Percentiles rank a stretch among this genome's conserved stretches.
phyloP scores from a whole-genome alignment of 148 eudicot species.

The Arbutus unedo region DNA sequence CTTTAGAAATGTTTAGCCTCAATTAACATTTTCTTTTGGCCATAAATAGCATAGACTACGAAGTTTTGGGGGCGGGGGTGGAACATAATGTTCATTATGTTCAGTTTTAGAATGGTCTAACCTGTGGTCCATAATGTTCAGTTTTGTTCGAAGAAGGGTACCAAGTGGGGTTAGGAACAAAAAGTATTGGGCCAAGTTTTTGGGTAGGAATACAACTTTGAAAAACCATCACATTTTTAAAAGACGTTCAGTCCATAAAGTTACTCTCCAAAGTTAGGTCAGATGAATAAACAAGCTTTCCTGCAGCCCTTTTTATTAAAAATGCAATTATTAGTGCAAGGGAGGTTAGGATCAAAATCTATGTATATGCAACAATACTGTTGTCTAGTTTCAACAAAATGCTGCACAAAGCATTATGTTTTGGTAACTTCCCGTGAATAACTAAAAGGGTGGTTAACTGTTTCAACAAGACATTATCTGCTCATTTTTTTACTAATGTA shows the following conservation, averaged over 20 bases:
- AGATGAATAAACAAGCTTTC: neutral
- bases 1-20: no score
- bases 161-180: no score
- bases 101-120: no score
- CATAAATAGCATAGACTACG: no score
- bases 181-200: no score
- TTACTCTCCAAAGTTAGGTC: neutral
- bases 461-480: neutral
- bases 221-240: no score
- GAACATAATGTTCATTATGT: no score
- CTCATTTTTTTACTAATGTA: neutral
- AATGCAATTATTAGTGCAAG: neutral
- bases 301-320: neutral
- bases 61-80: no score
- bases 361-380: neutral
- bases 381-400: neutral
- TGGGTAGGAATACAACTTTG: no score
- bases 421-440: neutral
- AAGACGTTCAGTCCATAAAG: neutral
- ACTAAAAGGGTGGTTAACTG: neutral
- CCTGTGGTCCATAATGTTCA: no score
- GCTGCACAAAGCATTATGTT: neutral
- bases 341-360: neutral
- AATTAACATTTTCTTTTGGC: no score
- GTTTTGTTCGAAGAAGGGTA: no score